Conservation (phyloP, 495 filamentous ascomycete species). For the Penicillium silybi region DNA sequence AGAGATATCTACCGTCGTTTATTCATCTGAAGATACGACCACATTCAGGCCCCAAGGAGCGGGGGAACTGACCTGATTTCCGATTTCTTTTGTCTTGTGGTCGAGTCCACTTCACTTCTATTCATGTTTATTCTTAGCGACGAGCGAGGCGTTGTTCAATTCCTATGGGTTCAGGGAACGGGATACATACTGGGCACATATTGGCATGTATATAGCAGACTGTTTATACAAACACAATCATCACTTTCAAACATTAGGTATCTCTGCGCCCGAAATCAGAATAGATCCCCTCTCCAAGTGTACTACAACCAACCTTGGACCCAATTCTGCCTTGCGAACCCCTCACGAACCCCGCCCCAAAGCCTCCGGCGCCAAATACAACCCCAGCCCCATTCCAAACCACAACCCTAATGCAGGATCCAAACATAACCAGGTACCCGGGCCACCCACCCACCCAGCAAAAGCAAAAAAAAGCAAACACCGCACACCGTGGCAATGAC, state of each 20-base stretch:
- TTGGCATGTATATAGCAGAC: background rate
- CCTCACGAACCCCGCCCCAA: no score
- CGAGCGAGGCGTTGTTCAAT: constrained; percentile 1
- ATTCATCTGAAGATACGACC: background rate
- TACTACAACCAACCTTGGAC: background rate
- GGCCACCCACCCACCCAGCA: background rate
- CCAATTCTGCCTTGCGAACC: no score
- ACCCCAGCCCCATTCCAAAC: no score
- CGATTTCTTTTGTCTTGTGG: constrained; percentile 2
- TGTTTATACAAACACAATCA: background rate
- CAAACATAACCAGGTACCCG: background rate
- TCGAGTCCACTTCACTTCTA: background rate
- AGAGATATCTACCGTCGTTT: background rate
- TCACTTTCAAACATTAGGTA: background rate
- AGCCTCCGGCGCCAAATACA: no score
- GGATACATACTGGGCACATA: background rate
- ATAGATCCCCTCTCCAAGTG: background rate
- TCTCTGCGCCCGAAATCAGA: background rate
- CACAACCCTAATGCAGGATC: no score
- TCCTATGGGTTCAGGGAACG: background rate
- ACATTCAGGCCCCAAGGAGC: constrained; percentile 9
- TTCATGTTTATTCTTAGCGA: no score
- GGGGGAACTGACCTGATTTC: constrained; percentile 4
- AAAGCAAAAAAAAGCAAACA: background rate
- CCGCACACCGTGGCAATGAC: background rate